A percentile compares a stretch with the other conserved stretches of the same genome.
phyloP scores from a whole-genome alignment of 2,329 filamentous ascomycete genomes.

The Fusarium fracticaudum region DNA sequence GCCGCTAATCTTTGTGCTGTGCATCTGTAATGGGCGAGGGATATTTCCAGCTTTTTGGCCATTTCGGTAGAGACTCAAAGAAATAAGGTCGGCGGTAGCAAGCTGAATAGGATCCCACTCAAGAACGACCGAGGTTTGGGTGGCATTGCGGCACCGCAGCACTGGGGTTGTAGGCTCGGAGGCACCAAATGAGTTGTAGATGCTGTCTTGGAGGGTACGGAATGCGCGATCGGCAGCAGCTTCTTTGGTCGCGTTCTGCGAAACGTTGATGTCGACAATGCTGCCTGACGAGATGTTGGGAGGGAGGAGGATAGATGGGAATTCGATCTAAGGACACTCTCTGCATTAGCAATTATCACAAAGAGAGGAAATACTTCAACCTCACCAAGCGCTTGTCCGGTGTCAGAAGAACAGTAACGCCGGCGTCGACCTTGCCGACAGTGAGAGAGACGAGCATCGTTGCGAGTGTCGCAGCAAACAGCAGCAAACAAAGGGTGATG shows the following conservation, averaged over 20 bases:
- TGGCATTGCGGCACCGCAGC: slow-evolving; percentile 94
- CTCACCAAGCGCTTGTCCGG: slow-evolving; percentile 95
- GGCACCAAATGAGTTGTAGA: slow-evolving; percentile 86
- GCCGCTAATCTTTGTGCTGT: slow-evolving; percentile 96
- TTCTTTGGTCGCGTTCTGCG: slow-evolving; percentile 86
- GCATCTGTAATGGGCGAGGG: slow-evolving; percentile 84
- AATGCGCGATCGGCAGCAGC: slow-evolving; percentile 78
- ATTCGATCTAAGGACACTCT: slow-evolving; percentile 79
- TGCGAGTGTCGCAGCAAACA: slow-evolving; percentile 27
- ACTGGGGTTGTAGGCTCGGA: slow-evolving; percentile 78
- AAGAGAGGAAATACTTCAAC: slow-evolving; percentile 10
- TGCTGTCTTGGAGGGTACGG: slow-evolving; percentile 85
- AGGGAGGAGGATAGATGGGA: slow-evolving; percentile 95
- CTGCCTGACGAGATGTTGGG: slow-evolving; percentile 94
- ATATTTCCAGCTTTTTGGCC: slow-evolving; percentile 97
- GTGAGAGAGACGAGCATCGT: slow-evolving; percentile 96
- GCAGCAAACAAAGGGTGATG: slow-evolving; percentile 21
- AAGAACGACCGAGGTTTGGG: slow-evolving; percentile 96
- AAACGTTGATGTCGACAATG: slow-evolving; percentile 97
- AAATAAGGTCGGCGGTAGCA: slow-evolving; percentile 90
- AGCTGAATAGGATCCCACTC: slow-evolving; percentile 97
- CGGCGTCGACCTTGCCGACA: slow-evolving; percentile 98
- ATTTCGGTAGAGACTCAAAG: slow-evolving; percentile 92
- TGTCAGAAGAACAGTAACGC: slow-evolving; percentile 95
- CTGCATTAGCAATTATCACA: slow-evolving; percentile 31